Evolutionary conservation across 352 stramenopile species (phyloP), one percentile per base, ranked within the genome.

Genomic region (Pythium rhizo-oryzae): DNA sequence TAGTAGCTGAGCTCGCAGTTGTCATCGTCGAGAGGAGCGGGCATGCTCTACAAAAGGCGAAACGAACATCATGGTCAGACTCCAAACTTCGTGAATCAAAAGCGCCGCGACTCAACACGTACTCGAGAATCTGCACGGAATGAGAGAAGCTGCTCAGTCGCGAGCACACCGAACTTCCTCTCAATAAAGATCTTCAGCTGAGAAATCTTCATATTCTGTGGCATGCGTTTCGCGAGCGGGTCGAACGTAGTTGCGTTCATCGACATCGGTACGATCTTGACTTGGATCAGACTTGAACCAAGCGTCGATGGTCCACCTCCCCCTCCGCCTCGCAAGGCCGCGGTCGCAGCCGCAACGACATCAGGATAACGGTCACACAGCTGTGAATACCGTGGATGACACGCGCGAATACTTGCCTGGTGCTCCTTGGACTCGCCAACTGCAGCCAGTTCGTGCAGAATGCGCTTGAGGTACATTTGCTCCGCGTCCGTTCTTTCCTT

Each of bases 391-490:
- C 84, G 82, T 4, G 81, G 84, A 47, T 92, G 84, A 19, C 65
- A 76, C 53, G 70, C 62, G 18, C 86, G 56, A 16, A 90, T 78
- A 25, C 56, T 69, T 8, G 54, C 50, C 8, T 62, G 63, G 2
- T 88, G 77, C 4, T 69, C 72, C 4, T 57, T 50, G 13, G 59
- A 51, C 9, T 80, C 67, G 9, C 66, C 70, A 0, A 84, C 65
- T 6, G 79, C 79, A 8, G 80, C 80, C 19, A 93, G 33, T 46
- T 96, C 86, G 46, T 91, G 80, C 44, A 92, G 46, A 39, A 96
- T 84, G 24, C 87, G 85, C 62, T 93, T 92, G 19, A 96, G 47
- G 55, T 96, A 96, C 28, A 95, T 73, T 56, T 91, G 84, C 59
- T 96, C 89, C 0, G 81, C 85, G 46, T 96, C 89, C 6, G 63